These are phyloP conservation scores for Raphanus sativus DNA, from an alignment of 345 rosid genomes.

Conservation along the genomic window DNA sequence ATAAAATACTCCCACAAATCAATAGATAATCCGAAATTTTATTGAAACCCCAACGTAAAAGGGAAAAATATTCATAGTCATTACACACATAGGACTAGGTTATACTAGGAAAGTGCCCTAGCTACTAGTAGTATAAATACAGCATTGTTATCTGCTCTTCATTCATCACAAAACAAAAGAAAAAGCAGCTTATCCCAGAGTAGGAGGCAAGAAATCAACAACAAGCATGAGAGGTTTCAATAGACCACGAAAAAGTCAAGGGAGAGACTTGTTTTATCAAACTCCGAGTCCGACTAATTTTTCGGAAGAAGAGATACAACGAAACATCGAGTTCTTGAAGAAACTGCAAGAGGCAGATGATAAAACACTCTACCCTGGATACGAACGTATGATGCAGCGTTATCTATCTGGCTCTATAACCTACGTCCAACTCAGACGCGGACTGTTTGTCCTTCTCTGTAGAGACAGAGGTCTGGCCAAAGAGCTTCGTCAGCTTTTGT, in stretches of 20 bases:
- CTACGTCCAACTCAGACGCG: background rate
- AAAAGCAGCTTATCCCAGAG: background rate
- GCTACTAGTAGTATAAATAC: background rate
- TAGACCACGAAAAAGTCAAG: background rate
- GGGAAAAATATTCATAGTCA: background rate
- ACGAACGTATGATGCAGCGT: background rate
- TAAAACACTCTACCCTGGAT: background rate
- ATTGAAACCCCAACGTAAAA: background rate
- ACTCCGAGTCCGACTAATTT: background rate
- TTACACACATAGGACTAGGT: slow-evolving; percentile 22
- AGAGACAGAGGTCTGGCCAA: background rate
- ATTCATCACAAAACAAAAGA: background rate
- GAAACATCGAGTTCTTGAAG: background rate
- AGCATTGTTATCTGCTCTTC: background rate
- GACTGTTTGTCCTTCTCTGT: background rate
- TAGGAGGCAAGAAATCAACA: background rate
- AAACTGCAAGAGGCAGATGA: background rate
- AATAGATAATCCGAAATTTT: background rate
- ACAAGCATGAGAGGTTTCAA: background rate
- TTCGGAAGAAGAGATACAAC: background rate
- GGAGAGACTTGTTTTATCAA: background rate
- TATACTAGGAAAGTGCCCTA: background rate
- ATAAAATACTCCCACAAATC: background rate
- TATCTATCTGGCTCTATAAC: background rate
- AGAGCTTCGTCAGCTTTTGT: background rate